phyloP scores from a whole-genome alignment of 2,329 filamentous ascomycete genomes.

The Cladophialophora yegresii region DNA sequence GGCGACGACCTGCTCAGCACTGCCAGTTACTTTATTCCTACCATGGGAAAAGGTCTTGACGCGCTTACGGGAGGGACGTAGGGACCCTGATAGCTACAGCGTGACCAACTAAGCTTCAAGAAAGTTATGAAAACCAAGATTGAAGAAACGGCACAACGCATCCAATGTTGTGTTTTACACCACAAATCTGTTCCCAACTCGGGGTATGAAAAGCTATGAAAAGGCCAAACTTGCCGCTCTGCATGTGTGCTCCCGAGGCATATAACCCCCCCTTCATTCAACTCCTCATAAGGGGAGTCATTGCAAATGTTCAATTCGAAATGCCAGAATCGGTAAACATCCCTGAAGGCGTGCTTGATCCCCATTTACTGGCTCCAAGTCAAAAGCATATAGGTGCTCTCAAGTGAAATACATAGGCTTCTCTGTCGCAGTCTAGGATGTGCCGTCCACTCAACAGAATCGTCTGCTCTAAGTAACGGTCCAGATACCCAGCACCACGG shows the following conservation, averaged over 20 bases:
- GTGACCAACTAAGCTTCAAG: not conserved
- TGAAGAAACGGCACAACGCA: not conserved
- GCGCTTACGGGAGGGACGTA: no score
- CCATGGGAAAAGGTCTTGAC: not conserved
- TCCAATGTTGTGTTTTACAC: not conserved
- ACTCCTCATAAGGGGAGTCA: not conserved
- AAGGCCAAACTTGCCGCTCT: not conserved
- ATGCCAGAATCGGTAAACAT: no score
- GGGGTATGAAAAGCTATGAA: not conserved
- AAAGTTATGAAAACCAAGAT: not conserved
- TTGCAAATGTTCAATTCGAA: not conserved
- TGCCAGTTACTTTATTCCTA: not conserved
- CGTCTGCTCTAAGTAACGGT: conserved; percentile 19
- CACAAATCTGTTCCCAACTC: not conserved
- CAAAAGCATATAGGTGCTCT: no score
- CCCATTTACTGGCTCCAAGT: not conserved
- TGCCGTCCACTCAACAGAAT: not conserved
- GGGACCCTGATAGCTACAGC: not conserved
- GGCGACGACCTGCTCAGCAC: not conserved
- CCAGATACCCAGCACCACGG: conserved; percentile 39
- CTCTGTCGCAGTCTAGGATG: not conserved
- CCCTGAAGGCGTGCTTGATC: not conserved
- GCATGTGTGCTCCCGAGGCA: not conserved
- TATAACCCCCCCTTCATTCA: not conserved
- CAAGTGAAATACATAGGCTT: not conserved